Percentiles rank a stretch among this genome's conserved stretches.
Evolutionary conservation across 257 asterid species (phyloP).

Genomic region (Verbascum thapsus): DNA sequence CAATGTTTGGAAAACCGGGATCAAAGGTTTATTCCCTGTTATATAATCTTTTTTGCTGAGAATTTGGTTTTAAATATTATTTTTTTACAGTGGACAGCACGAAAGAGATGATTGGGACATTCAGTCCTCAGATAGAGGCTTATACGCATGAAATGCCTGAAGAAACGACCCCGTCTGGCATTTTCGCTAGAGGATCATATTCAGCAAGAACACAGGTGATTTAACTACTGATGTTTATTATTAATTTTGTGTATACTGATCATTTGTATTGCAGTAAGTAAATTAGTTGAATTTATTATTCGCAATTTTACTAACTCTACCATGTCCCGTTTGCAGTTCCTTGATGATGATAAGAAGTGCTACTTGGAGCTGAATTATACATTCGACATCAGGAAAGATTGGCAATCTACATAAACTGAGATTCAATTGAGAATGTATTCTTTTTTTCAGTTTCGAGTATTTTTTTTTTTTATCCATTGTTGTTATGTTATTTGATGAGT

Average conservation of each 20-base stretch:
- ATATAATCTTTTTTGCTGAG: neutral
- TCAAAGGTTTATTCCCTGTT: constrained; percentile 52
- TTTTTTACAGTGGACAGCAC: constrained; percentile 72
- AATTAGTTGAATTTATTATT: no score
- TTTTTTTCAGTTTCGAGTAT: constrained; percentile 28
- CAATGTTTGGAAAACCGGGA: constrained; percentile 81
- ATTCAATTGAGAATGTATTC: constrained; percentile 28
- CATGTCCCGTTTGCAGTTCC: constrained; percentile 55
- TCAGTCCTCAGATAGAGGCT: constrained; percentile 92
- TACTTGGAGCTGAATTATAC: constrained; percentile 95
- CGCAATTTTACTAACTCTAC: neutral
- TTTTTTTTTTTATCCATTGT: constrained; percentile 27
- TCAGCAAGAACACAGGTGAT: constrained; percentile 84
- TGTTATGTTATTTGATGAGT: constrained; percentile 32
- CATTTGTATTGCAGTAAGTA: no score
- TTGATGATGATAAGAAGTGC: constrained; percentile 88
- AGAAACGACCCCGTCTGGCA: constrained; percentile 92
- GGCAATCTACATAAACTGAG: constrained; percentile 52
- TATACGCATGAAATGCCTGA: constrained; percentile 89
- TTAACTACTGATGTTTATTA: no score
- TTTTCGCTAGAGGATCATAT: constrained; percentile 92
- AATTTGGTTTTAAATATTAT: neutral
- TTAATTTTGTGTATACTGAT: no score
- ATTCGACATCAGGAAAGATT: constrained; percentile 91
- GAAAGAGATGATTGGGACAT: constrained; percentile 95